Evolutionary conservation across 140 eudicot genomes (phyloP).

Genomic region (Senecio squalidus): DNA sequence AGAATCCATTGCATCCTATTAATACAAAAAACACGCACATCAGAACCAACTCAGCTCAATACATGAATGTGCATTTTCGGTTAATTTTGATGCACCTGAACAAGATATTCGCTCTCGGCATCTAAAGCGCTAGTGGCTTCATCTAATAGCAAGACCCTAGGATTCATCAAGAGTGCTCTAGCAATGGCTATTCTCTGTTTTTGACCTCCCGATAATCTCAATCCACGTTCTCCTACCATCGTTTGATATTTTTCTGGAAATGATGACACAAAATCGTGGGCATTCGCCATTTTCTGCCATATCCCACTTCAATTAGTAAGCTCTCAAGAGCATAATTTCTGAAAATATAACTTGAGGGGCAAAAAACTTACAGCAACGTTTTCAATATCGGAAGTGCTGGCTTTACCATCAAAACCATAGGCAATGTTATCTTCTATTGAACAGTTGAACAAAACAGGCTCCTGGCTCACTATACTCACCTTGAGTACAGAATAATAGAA

Average conservation of each 20-base stretch:
- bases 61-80: conserved; percentile 7
- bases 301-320: conserved; percentile 2
- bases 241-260: conserved; percentile 81
- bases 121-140: conserved; percentile 91
- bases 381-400: conserved; percentile 46
- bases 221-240: conserved; percentile 82
- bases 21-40: neutral
- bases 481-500: conserved; percentile 9
- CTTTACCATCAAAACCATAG: conserved; percentile 53
- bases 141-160: conserved; percentile 60
- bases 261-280: conserved; percentile 63
- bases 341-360: neutral
- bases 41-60: neutral
- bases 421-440: conserved; percentile 64
- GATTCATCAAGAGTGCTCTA: conserved; percentile 63
- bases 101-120: conserved; percentile 87
- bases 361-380: conserved; percentile 42
- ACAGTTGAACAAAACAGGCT: conserved; percentile 60
- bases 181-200: conserved; percentile 72
- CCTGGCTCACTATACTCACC: conserved; percentile 66
- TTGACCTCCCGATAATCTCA: conserved; percentile 85
- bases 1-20: conserved; percentile 64
- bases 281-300: conserved; percentile 86
- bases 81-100: conserved; percentile 47
- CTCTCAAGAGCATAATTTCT: neutral